Evolutionary conservation across 805 yeast species (phyloP).

Genomic region (Ogataea haglerorum): DNA sequence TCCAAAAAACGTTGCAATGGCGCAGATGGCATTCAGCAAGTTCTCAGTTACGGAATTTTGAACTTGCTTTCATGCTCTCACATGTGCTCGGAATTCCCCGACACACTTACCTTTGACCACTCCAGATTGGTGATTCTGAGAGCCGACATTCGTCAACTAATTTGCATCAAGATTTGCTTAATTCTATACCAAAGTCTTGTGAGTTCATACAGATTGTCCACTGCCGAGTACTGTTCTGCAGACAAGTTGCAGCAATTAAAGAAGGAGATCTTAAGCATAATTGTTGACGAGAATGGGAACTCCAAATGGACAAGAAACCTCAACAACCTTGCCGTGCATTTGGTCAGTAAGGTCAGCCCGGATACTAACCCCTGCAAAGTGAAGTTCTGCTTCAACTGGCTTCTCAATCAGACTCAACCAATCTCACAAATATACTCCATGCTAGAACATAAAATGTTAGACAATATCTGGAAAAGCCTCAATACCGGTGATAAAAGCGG

Average conservation of each 20-base stretch:
- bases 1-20: slow-evolving; percentile 23
- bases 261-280: slow-evolving; percentile 71
- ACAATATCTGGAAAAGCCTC: slow-evolving; percentile 36
- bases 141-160: slow-evolving; percentile 82
- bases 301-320: slow-evolving; percentile 88
- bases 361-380: slow-evolving; percentile 40
- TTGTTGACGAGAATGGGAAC: slow-evolving; percentile 81
- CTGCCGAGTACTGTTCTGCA: slow-evolving; percentile 35
- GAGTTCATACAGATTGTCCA: slow-evolving; percentile 30
- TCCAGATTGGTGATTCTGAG: slow-evolving; percentile 71
- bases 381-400: slow-evolving; percentile 72
- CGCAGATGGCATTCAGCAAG: slow-evolving; percentile 25
- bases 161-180: slow-evolving; percentile 71
- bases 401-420: slow-evolving; percentile 84
- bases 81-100: slow-evolving; percentile 80
- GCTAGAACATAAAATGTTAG: slow-evolving; percentile 63
- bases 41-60: slow-evolving; percentile 51
- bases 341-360: slow-evolving; percentile 39
- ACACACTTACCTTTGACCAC: slow-evolving; percentile 79
- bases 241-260: slow-evolving; percentile 49
- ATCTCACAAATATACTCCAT: slow-evolving; percentile 69
- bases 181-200: slow-evolving; percentile 70
- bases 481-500: slow-evolving; percentile 7
- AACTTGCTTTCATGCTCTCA: slow-evolving; percentile 71
- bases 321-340: slow-evolving; percentile 65